phyloP scores from a whole-genome alignment of 2,329 filamentous ascomycete species.

The Cordyceps tenuipes region DNA sequence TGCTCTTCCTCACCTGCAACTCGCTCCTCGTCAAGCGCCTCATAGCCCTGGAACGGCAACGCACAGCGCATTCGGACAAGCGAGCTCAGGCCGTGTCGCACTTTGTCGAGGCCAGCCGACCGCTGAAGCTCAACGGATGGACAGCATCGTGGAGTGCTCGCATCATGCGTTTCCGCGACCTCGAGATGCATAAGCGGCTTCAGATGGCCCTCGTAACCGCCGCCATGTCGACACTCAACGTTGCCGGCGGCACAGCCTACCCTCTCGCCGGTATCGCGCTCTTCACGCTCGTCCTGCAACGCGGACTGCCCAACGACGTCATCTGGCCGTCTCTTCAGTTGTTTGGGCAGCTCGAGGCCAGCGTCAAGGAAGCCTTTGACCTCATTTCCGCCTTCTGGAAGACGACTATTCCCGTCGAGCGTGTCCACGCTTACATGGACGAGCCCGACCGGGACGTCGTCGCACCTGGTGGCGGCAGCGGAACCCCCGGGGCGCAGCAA shows the following conservation, averaged over 20 bases:
- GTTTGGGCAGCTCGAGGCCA: slow-evolving; percentile 66
- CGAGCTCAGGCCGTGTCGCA: slow-evolving; percentile 76
- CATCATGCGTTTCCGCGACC: slow-evolving; percentile 27
- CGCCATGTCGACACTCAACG: slow-evolving; percentile 60
- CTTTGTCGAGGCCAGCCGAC: slow-evolving; percentile 78
- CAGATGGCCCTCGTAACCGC: slow-evolving; percentile 28
- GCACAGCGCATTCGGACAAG: slow-evolving; percentile 66
- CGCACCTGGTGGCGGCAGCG: slow-evolving; percentile 26
- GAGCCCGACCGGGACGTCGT: slow-evolving; percentile 66
- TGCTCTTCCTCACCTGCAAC: slow-evolving; percentile 63
- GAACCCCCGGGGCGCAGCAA: slow-evolving; percentile 1
- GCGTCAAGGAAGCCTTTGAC: slow-evolving; percentile 64
- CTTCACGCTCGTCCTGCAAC: slow-evolving; percentile 63
- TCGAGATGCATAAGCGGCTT: slow-evolving; percentile 30
- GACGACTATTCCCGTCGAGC: slow-evolving; percentile 69
- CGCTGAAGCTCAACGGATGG: slow-evolving; percentile 39
- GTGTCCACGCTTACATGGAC: slow-evolving; percentile 78
- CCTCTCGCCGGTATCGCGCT: slow-evolving; percentile 75
- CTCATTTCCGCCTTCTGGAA: slow-evolving; percentile 72
- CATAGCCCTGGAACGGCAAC: slow-evolving; percentile 59
- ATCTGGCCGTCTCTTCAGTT: slow-evolving; percentile 82
- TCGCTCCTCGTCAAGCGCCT: slow-evolving; percentile 56
- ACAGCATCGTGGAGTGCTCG: slow-evolving; percentile 28
- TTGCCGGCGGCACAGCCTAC: slow-evolving; percentile 64
- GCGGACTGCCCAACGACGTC: slow-evolving; percentile 65